A percentile compares a stretch with the other conserved stretches of the same genome.
Evolutionary conservation across 352 stramenopile species (phyloP).

Genomic region (Pythium brassicae): DNA sequence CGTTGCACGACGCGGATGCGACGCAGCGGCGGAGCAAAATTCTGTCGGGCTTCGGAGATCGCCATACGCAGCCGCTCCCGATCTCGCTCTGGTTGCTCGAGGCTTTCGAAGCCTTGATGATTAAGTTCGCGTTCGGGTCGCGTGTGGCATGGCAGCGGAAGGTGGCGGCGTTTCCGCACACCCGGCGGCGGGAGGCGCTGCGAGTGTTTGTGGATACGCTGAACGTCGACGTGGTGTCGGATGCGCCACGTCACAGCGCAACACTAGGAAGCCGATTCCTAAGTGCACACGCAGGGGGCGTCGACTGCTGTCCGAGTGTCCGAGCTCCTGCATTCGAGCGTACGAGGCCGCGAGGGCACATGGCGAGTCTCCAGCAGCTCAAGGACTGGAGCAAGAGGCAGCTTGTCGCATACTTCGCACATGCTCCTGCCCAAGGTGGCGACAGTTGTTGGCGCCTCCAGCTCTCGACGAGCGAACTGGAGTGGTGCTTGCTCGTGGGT

Average conservation of each 20-base stretch:
- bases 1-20: neutral
- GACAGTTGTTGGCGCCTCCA: slow-evolving; percentile 5
- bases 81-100: slow-evolving; percentile 10
- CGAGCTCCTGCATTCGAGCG: neutral
- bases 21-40: slow-evolving; percentile 1
- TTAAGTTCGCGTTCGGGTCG: slow-evolving; percentile 10
- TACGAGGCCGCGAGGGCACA: neutral
- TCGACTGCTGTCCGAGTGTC: slow-evolving; percentile 7
- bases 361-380: slow-evolving; percentile 4
- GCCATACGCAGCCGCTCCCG: neutral
- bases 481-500: slow-evolving; percentile 34
- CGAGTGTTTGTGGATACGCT: slow-evolving; percentile 1
- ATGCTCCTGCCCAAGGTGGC: neutral
- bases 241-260: neutral
- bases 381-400: neutral
- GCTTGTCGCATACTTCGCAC: slow-evolving; percentile 1
- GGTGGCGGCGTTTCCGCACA: slow-evolving; percentile 6
- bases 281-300: neutral
- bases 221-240: neutral
- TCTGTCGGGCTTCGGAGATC: slow-evolving; percentile 8
- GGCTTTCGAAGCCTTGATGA: slow-evolving; percentile 8
- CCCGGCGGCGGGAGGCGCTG: slow-evolving; percentile 6
- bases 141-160: neutral
- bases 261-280: slow-evolving; percentile 11
- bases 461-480: slow-evolving; percentile 17